A percentile compares a stretch with the other conserved stretches of the same genome.
Evolutionary conservation across 495 filamentous ascomycete genomes (phyloP).

Genomic region (Cenococcum geophilum): DNA sequence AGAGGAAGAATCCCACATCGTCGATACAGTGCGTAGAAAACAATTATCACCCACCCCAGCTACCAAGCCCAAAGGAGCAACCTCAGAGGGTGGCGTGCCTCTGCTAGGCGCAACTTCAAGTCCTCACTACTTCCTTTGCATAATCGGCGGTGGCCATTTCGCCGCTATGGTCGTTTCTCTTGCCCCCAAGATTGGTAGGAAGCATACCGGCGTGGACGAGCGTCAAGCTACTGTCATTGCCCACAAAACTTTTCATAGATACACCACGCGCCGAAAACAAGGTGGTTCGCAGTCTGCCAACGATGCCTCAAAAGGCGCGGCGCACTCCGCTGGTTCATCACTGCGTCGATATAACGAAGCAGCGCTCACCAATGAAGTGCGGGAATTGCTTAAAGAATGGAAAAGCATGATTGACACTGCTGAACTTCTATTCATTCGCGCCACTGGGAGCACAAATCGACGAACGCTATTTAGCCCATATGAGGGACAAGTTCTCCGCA

Average conservation of each 20-base stretch:
- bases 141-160: constrained; percentile 98
- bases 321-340: constrained; percentile 87
- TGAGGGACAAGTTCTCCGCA: constrained; percentile 74
- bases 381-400: constrained; percentile 74
- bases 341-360: constrained; percentile 91
- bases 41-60: constrained; percentile 57
- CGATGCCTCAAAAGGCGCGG: constrained; percentile 82
- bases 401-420: constrained; percentile 72
- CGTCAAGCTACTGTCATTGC: constrained; percentile 79
- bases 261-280: constrained; percentile 92
- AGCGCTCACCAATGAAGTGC: constrained; percentile 75
- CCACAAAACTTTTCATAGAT: constrained; percentile 96
- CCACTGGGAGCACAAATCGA: constrained; percentile 77
- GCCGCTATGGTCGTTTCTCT: constrained; percentile 92
- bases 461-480: constrained; percentile 84
- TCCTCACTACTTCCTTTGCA: constrained; percentile 89
- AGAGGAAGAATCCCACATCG: constrained; percentile 53
- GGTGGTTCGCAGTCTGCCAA: constrained; percentile 91
- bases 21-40: constrained; percentile 63
- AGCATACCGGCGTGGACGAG: constrained; percentile 62
- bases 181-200: constrained; percentile 69
- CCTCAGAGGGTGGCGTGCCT: constrained; percentile 45
- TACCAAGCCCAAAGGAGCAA: constrained; percentile 43
- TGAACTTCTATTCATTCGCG: constrained; percentile 80
- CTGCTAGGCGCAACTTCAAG: constrained; percentile 49